Base-by-base conservation (phyloP, 2,329 filamentous ascomycete genomes). In the Colletotrichum theobromicola region DNA sequence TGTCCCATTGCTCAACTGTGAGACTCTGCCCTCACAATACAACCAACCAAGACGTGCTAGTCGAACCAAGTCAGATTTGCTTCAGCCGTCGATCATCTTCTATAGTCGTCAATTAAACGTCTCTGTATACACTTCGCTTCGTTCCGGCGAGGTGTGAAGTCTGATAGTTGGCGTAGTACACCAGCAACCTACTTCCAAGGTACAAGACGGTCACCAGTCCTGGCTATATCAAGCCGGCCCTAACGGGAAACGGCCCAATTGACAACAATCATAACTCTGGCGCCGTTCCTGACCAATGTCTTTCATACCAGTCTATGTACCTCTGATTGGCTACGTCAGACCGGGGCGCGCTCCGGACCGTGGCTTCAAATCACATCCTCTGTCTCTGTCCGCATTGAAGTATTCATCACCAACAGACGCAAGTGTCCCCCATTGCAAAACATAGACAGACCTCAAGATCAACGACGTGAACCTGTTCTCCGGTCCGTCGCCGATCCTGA, bases 81-180 rank as follows among this genome's bases (percentile, higher is more conserved):
- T 46, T 46, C 7, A 2, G 18, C 37, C 37, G 37, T 46, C 37
- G 0, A 0, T 18, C 37, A 3, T n/a, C 37, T 1, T 46, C 5
- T 6, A 3, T 46, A 9, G 0, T 1, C 2, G 18, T 7, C 12
- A 18, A 3, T n/a, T 18, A 46, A n/a, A n/a, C 37, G 3, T n/a
- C 18, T 2, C 9, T 4, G 32, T 3, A 1, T 42, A 1, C 10
- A n/a, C 15, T 4, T 1, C 34, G 16, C 15, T 35, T 35, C 34
- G 6, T 16, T 2, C 34, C 6, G 13, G 16, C 6, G 34, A 7
- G 7, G 34, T 35, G 34, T 35, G 34, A 7, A 35, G 34, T 7
- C 34, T 16, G 0, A 1, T 15, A 35, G 34, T 2, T 35, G 34
- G 1, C 16, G 34, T 16, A 35, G 34, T 35, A 35, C 34, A 35